These are phyloP conservation scores for Leptographium galeiforme DNA, from an alignment of 2,329 filamentous ascomycete genomes.

Conservation along the genomic window DNA sequence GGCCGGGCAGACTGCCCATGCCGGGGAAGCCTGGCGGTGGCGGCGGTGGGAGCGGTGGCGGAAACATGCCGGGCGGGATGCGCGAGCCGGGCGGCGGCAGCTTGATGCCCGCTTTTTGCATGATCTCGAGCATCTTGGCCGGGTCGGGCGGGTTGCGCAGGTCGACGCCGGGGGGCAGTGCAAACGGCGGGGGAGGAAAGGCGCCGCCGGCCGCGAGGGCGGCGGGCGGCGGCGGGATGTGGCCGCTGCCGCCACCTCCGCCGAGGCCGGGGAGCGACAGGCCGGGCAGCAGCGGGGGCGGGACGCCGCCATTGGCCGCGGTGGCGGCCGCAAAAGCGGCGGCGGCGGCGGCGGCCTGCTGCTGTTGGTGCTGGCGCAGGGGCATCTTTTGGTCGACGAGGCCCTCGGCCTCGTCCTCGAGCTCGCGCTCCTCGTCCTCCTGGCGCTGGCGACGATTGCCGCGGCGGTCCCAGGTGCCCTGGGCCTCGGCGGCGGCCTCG, in stretches of 20 bases:
- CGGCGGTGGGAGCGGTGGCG: conserved; percentile 28
- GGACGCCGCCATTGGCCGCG: conserved; percentile 17
- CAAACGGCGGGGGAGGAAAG: conserved; percentile 28
- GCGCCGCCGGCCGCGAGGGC: conserved; percentile 27
- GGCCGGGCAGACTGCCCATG: conserved; percentile 19
- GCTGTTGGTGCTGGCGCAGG: conserved; percentile 29
- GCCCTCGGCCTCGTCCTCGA: conserved; percentile 85
- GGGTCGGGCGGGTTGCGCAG: conserved; percentile 47
- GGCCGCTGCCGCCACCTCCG: conserved; percentile 11
- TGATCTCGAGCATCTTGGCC: conserved; percentile 47
- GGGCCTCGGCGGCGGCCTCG: conserved; percentile 80
- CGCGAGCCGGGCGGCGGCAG: conserved; percentile 38
- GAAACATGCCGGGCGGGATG: conserved; percentile 32
- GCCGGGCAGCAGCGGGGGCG: conserved; percentile 38
- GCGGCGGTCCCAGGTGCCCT: conserved; percentile 84
- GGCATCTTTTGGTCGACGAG: conserved; percentile 83
- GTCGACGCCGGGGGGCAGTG: conserved; percentile 37
- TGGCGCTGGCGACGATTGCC: conserved; percentile 65
- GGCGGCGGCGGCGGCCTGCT: background rate
- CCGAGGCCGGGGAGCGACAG: conserved; percentile 42
- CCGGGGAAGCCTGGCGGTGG: conserved; percentile 20
- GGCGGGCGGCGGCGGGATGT: conserved; percentile 28
- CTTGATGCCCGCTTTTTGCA: conserved; percentile 50
- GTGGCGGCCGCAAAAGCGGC: conserved; percentile 23
- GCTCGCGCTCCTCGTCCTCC: conserved; percentile 87